Evolutionary conservation across 495 filamentous ascomycete genomes (phyloP).

Genomic region (Penicillium flavigenum): DNA sequence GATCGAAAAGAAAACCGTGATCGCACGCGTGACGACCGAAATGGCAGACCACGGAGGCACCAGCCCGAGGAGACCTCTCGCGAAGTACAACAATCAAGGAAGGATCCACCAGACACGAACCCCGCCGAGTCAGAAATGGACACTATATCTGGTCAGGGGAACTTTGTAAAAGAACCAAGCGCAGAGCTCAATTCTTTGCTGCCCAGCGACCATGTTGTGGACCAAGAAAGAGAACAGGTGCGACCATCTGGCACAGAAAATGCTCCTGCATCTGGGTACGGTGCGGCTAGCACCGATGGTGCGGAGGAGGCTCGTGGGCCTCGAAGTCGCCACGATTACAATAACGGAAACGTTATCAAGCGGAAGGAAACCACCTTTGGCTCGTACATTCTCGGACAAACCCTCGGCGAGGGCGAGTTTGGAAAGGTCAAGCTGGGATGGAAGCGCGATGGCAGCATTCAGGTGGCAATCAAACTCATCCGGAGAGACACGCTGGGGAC

Average conservation of each 20-base stretch:
- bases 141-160: slow-evolving; percentile 24
- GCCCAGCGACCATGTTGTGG: slow-evolving; percentile 75
- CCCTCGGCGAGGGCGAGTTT: slow-evolving; percentile 97
- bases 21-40: slow-evolving; percentile 34
- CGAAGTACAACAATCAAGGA: slow-evolving; percentile 20
- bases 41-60: slow-evolving; percentile 38
- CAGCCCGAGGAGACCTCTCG: slow-evolving; percentile 31
- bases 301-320: slow-evolving; percentile 61
- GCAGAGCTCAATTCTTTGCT: slow-evolving; percentile 72
- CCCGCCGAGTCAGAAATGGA: slow-evolving; percentile 28
- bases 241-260: slow-evolving; percentile 62
- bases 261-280: slow-evolving; percentile 53
- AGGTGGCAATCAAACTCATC: slow-evolving; percentile 99
- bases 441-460: slow-evolving; percentile 89
- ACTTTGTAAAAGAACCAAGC: slow-evolving; percentile 42
- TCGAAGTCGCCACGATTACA: slow-evolving; percentile 78
- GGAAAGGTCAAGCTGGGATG: slow-evolving; percentile 99
- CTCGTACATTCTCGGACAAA: slow-evolving; percentile 91
- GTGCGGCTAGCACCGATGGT: slow-evolving; percentile 52
- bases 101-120: slow-evolving; percentile 15
- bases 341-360: slow-evolving; percentile 43
- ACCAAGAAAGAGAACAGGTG: slow-evolving; percentile 73
- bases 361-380: slow-evolving; percentile 87
- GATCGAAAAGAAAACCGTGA: slow-evolving; percentile 36
- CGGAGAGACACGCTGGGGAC: slow-evolving; percentile 81